A percentile compares a stretch with the other conserved stretches of the same genome.
phyloP scores from a whole-genome alignment of 768 basidiomycete genomes.

The Tulasnella sp. region DNA sequence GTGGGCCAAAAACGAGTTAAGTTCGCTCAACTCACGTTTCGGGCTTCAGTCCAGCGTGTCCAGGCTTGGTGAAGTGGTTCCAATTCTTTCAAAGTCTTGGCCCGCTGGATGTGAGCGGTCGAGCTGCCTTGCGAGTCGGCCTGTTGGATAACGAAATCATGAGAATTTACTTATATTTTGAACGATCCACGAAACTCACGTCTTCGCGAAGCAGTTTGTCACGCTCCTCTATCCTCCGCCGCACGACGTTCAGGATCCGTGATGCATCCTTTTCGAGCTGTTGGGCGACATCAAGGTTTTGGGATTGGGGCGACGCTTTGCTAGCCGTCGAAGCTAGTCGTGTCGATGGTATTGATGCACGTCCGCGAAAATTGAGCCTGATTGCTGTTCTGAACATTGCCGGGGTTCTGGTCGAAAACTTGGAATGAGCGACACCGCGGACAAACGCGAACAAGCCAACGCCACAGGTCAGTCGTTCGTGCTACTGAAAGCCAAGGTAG shows the following conservation, averaged over 20 bases:
- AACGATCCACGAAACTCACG: conserved; percentile 43
- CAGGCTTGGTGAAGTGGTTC: conserved; percentile 71
- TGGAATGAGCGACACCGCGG: not conserved
- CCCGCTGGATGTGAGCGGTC: conserved; percentile 58
- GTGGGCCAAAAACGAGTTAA: not conserved
- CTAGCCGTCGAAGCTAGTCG: conserved; percentile 1
- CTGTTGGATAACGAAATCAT: conserved; percentile 12
- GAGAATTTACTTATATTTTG: not conserved
- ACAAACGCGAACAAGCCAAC: not conserved
- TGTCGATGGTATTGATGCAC: not conserved
- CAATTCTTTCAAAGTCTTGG: conserved; percentile 68
- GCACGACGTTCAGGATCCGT: conserved; percentile 58
- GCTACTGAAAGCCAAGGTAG: not conserved
- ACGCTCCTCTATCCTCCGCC: conserved; percentile 58
- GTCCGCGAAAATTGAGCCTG: not conserved
- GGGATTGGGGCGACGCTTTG: not conserved
- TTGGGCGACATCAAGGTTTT: conserved; percentile 25
- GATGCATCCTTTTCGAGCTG: conserved; percentile 53
- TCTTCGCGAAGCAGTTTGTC: conserved; percentile 49
- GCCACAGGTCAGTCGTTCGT: not conserved
- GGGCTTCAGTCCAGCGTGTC: conserved; percentile 61
- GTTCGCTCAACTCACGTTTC: conserved; percentile 53
- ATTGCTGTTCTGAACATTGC: conserved; percentile 18
- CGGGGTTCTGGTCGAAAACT: not conserved
- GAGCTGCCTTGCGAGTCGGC: conserved; percentile 45